Evolutionary conservation across 2,329 filamentous ascomycete genomes (phyloP).

Genomic region (Trichoderma guizhouense): DNA sequence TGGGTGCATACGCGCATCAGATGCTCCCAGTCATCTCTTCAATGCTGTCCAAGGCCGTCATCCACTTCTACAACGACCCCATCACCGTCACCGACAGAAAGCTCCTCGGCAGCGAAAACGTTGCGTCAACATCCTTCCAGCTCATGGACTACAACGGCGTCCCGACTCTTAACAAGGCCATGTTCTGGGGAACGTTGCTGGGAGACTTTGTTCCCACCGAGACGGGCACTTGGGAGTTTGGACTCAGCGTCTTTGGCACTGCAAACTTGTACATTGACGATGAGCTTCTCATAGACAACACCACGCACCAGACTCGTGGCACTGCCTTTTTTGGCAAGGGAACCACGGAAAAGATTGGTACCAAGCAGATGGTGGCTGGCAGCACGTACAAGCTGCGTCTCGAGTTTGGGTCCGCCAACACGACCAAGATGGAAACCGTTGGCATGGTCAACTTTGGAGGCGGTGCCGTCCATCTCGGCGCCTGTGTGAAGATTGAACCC

Average conservation of each 20-base stretch:
- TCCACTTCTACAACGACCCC: conserved; percentile 6
- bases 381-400: background rate
- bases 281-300: background rate
- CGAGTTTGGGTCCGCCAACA: background rate
- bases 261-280: background rate
- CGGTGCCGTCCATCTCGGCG: background rate
- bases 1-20: conserved; percentile 1
- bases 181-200: background rate
- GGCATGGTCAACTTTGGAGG: conserved; percentile 3
- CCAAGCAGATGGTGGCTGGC: background rate
- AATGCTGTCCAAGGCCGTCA: background rate
- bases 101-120: background rate
- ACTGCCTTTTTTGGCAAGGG: conserved; percentile 5
- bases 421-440: conserved; percentile 3
- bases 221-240: conserved; percentile 6
- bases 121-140: background rate
- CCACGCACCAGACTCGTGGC: background rate
- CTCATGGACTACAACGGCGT: conserved; percentile 6
- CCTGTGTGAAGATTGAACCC: background rate
- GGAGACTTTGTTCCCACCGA: background rate
- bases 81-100: background rate
- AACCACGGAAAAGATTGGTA: background rate
- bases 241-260: background rate
- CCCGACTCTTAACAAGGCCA: background rate
- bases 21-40: background rate